Conservation (phyloP, 345 rosid genomes). For the Rhizophora mangle region DNA sequence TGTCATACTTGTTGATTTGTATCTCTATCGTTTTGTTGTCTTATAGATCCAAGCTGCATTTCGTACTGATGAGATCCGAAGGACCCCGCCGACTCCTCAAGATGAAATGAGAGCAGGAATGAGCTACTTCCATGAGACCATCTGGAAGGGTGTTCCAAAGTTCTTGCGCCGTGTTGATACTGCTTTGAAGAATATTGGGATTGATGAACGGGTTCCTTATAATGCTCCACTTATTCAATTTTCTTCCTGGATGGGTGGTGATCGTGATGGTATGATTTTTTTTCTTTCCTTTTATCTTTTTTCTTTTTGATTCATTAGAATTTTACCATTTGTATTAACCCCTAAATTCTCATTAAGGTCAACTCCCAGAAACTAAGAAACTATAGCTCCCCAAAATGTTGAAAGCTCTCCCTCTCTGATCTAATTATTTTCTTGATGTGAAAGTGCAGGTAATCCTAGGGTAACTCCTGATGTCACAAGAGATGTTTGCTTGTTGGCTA, state of each 20-base stretch:
- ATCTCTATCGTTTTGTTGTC: not conserved
- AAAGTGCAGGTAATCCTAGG: constrained; percentile 78
- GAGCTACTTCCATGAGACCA: constrained; percentile 99
- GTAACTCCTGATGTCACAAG: constrained; percentile 99
- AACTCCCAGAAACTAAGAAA: not conserved
- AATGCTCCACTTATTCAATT: constrained; percentile 97
- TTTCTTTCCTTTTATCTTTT: too few relatives aligned
- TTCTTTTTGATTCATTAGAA: too few relatives aligned
- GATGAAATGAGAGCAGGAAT: constrained; percentile 99
- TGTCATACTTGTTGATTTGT: too few relatives aligned
- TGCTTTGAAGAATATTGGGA: constrained; percentile 94
- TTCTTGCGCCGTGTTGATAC: constrained; percentile 98
- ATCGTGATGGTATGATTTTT: constrained; percentile 74
- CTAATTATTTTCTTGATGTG: not conserved
- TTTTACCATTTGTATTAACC: too few relatives aligned
- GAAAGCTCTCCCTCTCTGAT: not conserved
- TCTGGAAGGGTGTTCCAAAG: constrained; percentile 98
- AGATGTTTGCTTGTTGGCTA: constrained; percentile 94
- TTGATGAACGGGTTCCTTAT: constrained; percentile 86
- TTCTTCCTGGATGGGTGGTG: constrained; percentile 99
- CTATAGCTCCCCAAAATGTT: not conserved
- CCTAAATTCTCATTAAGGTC: too few relatives aligned
- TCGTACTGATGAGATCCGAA: constrained; percentile 98
- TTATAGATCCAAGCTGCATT: constrained; percentile 98
- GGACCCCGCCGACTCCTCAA: constrained; percentile 97